Percentiles rank a stretch among this genome's conserved stretches.
phyloP scores from a whole-genome alignment of 805 yeast genomes.

The Myxozyma mucilagina region DNA sequence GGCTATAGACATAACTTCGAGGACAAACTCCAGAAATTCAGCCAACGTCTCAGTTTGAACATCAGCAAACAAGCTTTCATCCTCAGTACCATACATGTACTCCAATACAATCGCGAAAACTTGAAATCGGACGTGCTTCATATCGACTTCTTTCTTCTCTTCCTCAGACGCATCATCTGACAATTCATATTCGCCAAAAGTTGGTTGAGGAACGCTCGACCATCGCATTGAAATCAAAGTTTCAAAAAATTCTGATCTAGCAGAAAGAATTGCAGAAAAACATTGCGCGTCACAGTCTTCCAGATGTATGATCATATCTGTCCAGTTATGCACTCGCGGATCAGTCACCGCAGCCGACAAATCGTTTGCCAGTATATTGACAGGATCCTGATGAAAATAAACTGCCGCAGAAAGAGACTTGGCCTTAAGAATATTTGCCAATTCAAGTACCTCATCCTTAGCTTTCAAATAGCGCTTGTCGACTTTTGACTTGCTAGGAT shows the following conservation, averaged over 20 bases:
- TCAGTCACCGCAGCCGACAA: constrained; percentile 13
- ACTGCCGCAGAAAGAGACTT: constrained; percentile 27
- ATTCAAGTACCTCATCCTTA: constrained; percentile 34
- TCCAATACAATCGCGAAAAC: constrained; percentile 54
- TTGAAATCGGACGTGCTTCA: constrained; percentile 46
- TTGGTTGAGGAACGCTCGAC: constrained; percentile 16
- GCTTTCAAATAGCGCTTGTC: constrained; percentile 24
- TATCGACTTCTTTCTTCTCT: constrained; percentile 36
- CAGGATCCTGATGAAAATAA: constrained; percentile 19
- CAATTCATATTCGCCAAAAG: constrained; percentile 1
- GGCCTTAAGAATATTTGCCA: constrained; percentile 31
- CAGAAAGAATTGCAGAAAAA: constrained; percentile 53
- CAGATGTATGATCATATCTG: constrained; percentile 51
- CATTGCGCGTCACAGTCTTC: constrained; percentile 47
- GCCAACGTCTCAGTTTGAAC: constrained; percentile 40
- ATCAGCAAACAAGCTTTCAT: constrained; percentile 40
- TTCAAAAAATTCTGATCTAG: constrained; percentile 64
- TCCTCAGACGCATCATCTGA: background rate
- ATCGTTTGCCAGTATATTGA: constrained; percentile 13
- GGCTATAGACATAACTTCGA: constrained; percentile 60
- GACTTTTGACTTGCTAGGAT: constrained; percentile 32
- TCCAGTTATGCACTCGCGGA: constrained; percentile 16
- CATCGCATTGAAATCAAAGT: constrained; percentile 43
- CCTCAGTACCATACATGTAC: constrained; percentile 57
- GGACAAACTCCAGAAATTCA: constrained; percentile 53